Base-by-base conservation (phyloP, 1,284 basidiomycete species). In the Volvariella volvacea region DNA sequence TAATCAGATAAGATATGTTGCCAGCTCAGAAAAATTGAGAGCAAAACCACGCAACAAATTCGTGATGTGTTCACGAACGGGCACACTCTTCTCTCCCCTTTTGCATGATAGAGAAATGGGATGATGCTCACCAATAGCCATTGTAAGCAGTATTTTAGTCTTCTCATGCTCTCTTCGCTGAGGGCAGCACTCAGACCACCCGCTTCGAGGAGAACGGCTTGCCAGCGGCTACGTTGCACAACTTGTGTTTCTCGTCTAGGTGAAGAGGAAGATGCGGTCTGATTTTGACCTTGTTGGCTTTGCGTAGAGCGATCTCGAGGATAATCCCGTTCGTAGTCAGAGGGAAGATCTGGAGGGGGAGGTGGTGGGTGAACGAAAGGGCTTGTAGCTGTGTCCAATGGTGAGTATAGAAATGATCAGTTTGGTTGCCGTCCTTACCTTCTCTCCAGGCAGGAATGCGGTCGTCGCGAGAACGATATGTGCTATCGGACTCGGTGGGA, bases 141-240 rank as follows among this genome's bases (percentile, higher is more conserved):
- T 48, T 90, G 81, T 28, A 94, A 63, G 63, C 89, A 92, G 58
- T 92, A 94, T 59, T 85, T 84, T 41, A 95, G 64, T 43, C 84
- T 74, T 50, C 88, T 75, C 86, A 94, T 89, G 57, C 84, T 91
- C 62, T 94, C 92, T 52, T 92, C 88, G 60, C 88, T 92, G 44
- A 93, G 73, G 2, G 91, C 91, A 0, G 88, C 88, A 46, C 89
- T 80, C 22, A 95, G 73, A 0, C 92, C 92, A n/a, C 91, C 90
- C 1, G 91, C 91, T 62, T 93, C 91, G 15, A 88, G 71, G 30
- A 95, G 66, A 44, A 94, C 76, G 0, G 83, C 77, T 51, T 92
- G 88, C 90, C 89, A 92, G 39, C 87, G 69, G 56, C 84, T 85
- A 20, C 87, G 71, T 48, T 74, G 78, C 15, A 73, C 76, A 2